Evolutionary conservation across 2,329 filamentous ascomycete genomes (phyloP).

Genomic region (Venturia nashicola): DNA sequence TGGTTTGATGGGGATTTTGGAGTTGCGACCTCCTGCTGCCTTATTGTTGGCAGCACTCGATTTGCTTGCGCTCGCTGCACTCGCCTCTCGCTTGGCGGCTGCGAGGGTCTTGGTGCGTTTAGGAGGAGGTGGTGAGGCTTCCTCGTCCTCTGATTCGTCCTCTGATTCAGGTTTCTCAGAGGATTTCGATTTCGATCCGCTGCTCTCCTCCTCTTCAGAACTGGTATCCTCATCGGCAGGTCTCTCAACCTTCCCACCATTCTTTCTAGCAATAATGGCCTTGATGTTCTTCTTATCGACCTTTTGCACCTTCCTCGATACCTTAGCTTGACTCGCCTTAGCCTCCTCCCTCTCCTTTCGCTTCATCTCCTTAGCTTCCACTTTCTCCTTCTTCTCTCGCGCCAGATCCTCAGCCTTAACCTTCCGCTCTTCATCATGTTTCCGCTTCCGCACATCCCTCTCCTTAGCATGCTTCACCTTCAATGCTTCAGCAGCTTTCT

Average conservation of each 20-base stretch:
- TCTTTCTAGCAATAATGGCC: neutral
- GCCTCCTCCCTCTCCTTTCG: neutral
- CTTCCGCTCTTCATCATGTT: neutral
- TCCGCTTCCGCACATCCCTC: neutral
- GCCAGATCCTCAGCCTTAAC: neutral
- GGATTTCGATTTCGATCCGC: neutral
- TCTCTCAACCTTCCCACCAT: neutral
- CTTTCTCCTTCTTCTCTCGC: neutral
- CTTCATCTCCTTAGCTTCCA: neutral
- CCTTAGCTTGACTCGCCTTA: neutral
- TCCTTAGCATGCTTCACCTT: neutral
- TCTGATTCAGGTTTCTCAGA: neutral
- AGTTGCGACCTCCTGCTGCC: neutral
- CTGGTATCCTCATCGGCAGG: neutral
- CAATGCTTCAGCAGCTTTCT: neutral
- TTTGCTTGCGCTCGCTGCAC: too few relatives aligned
- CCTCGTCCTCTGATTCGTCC: neutral
- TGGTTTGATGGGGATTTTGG: neutral
- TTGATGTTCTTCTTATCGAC: neutral
- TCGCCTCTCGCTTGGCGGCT: too few relatives aligned
- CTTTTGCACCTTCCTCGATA: neutral
- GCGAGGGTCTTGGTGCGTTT: neutral
- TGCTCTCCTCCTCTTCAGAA: neutral
- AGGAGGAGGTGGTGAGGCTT: neutral
- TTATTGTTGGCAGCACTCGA: too few relatives aligned